These are phyloP conservation scores for Leccinum ochraceum DNA, from an alignment of 768 basidiomycete species.

Conservation along the genomic window DNA sequence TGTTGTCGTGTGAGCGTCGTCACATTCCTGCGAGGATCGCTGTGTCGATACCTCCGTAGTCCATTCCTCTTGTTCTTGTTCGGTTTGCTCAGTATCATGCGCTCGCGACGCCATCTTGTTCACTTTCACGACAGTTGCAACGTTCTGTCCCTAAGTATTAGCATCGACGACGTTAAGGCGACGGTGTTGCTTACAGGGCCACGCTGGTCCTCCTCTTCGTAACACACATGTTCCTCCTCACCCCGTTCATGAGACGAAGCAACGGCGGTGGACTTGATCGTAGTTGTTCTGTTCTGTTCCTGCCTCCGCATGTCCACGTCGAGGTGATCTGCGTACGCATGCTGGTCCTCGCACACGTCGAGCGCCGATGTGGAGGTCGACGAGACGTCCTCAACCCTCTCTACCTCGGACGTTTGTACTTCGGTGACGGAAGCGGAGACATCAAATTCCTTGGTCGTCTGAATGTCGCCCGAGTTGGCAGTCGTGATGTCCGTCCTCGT, in stretches of 20 bases:
- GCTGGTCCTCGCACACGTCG: not conserved
- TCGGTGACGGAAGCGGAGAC: not conserved
- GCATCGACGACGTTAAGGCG: not conserved
- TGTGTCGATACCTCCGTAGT: not conserved
- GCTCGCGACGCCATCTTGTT: not conserved
- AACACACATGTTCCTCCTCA: not conserved
- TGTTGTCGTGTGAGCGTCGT: not conserved
- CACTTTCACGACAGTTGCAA: not conserved
- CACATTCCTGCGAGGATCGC: not conserved
- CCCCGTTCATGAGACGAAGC: not conserved
- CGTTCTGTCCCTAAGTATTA: not conserved
- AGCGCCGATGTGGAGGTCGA: not conserved
- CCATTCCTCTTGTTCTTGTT: not conserved
- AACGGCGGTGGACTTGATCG: not conserved
- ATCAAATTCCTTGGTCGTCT: not conserved
- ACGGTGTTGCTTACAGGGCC: not conserved
- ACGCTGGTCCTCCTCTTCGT: not conserved
- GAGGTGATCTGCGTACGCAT: not conserved
- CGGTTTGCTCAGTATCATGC: not conserved
- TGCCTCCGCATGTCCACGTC: not conserved
- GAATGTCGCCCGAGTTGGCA: not conserved
- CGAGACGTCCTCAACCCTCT: not conserved
- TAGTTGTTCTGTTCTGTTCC: not conserved
- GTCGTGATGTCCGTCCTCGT: not conserved
- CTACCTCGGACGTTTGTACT: not conserved